These are phyloP conservation scores for Coffea eugenioides DNA, from an alignment of 257 asterid species.

Conservation along the genomic window DNA sequence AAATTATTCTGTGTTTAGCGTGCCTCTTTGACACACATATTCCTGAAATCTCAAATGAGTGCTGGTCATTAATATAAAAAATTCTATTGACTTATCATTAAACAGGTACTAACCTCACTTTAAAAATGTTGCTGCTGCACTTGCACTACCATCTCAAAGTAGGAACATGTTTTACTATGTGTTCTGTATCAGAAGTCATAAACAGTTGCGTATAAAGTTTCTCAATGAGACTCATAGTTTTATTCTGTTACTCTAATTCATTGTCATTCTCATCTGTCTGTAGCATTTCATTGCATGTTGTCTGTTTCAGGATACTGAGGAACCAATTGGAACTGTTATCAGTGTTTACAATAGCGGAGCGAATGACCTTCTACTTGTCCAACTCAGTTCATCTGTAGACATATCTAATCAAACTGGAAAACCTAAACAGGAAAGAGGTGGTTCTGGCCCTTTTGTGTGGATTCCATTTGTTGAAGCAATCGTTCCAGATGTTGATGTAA, in stretches of 20 bases:
- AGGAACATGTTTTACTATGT: too few species aligned
- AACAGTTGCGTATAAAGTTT: background rate
- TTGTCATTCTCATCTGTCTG: background rate
- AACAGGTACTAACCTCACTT: background rate
- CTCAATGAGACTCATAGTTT: background rate
- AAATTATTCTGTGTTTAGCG: too few species aligned
- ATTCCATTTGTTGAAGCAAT: constrained; percentile 92
- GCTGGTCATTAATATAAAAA: background rate
- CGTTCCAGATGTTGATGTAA: constrained; percentile 77
- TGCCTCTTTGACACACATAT: background rate
- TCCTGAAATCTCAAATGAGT: background rate
- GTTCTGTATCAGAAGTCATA: too few species aligned
- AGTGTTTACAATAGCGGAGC: constrained; percentile 88
- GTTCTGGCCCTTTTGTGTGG: constrained; percentile 76
- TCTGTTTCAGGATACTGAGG: constrained; percentile 61
- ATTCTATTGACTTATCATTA: background rate
- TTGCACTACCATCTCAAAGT: too few species aligned
- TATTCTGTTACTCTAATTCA: background rate
- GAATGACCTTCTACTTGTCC: constrained; percentile 78
- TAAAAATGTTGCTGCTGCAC: background rate
- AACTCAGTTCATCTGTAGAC: constrained; percentile 44
- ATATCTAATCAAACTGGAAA: constrained; percentile 31
- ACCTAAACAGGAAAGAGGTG: constrained; percentile 33
- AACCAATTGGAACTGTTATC: constrained; percentile 70
- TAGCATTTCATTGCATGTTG: background rate